These are phyloP conservation scores for Venturia asperata DNA, from an alignment of 2,329 filamentous ascomycete genomes.

Conservation along the genomic window DNA sequence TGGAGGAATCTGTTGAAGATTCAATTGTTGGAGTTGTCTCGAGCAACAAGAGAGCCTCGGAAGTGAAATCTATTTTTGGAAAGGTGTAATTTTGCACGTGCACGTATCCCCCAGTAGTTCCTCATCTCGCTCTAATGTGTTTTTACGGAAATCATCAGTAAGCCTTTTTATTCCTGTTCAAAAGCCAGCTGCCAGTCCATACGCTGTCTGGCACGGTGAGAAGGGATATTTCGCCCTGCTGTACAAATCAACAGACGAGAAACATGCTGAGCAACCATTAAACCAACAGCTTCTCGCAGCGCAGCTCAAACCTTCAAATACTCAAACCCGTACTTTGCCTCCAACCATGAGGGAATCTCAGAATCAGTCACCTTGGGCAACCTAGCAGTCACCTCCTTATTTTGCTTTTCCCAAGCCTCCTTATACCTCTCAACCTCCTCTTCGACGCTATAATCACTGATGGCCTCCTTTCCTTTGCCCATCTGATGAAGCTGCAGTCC, in stretches of 20 bases:
- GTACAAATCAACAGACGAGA: not conserved
- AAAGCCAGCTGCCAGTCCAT: too few relatives aligned
- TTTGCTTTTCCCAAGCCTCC: constrained; percentile 26
- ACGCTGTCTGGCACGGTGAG: too few relatives aligned
- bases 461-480: constrained; percentile 24
- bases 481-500: constrained; percentile 29
- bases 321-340: constrained; percentile 26
- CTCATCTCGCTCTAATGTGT: too few relatives aligned
- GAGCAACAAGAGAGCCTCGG: not conserved
- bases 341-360: constrained; percentile 25
- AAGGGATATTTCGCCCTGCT: too few relatives aligned
- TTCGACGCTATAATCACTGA: constrained; percentile 29
- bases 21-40: not conserved
- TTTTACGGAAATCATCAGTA: too few relatives aligned
- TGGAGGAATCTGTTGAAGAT: too few relatives aligned
- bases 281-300: not conserved
- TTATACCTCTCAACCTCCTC: constrained; percentile 28
- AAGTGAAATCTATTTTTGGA: not conserved
- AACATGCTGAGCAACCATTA: not conserved
- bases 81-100: not conserved
- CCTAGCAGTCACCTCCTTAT: constrained; percentile 25
- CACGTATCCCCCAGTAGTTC: too few relatives aligned
- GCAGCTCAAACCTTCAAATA: constrained; percentile 22
- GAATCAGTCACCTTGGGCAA: constrained; percentile 27
- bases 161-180: too few relatives aligned